Evolutionary conservation across 2,329 filamentous ascomycete species (phyloP).

Genomic region (Pyricularia pennisetigena): DNA sequence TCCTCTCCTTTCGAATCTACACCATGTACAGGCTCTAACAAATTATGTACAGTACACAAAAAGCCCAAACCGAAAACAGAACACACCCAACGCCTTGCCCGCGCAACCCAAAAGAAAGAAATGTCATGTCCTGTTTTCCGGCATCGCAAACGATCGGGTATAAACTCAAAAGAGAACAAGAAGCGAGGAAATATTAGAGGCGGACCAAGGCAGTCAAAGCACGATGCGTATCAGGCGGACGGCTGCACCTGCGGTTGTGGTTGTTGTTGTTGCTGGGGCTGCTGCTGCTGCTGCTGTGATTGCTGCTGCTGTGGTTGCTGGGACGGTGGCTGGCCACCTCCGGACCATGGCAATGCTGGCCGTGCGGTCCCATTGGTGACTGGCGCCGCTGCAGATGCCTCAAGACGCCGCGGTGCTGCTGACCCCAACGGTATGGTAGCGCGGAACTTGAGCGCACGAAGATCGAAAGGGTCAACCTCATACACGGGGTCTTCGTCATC

Average conservation of each 20-base stretch:
- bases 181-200: neutral
- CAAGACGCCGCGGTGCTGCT: neutral
- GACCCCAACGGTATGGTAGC: constrained; percentile 40
- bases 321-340: neutral
- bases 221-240: neutral
- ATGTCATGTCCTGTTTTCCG: neutral
- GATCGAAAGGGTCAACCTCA: constrained; percentile 63
- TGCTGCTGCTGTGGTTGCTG: neutral
- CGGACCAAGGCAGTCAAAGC: neutral
- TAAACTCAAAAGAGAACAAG: constrained; percentile 1
- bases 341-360: constrained; percentile 13
- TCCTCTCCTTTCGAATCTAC: neutral
- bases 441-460: constrained; percentile 48
- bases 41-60: constrained; percentile 2
- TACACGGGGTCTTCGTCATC: constrained; percentile 70
- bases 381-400: neutral
- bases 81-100: neutral
- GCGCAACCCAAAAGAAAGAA: neutral
- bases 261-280: constrained; percentile 11
- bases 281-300: constrained; percentile 8
- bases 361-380: constrained; percentile 6
- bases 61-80: neutral
- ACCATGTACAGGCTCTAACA: neutral
- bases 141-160: neutral
- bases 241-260: constrained; percentile 15